Evolutionary conservation across 75 land plant species (phyloP), one percentile per base, ranked within the genome.

Genomic region (Pinus tabuliformis): DNA sequence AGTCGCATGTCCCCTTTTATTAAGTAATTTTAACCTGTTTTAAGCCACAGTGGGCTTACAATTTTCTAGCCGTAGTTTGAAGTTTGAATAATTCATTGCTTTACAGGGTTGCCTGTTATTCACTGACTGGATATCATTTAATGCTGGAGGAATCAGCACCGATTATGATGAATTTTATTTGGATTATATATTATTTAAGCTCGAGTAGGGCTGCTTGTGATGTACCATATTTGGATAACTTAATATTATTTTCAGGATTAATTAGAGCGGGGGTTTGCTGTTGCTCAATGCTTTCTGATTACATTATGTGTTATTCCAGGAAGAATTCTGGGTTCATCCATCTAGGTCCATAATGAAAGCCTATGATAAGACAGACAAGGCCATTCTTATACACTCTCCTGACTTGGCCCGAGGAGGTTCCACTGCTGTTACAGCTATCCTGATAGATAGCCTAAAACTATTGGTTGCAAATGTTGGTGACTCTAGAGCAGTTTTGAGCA

Each of bases 381-480:
- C 70, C 45, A 65, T 65, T 65, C 70, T 65, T 65, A 36, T 36
- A 65, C 70, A 65, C 42, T 14, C 39, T 14, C 70, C 39, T 17
- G 70, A 65, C 70, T 65, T 65, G 33, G 70, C 42, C 36, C 39
- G 70, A 36, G 70, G 89, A 33, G 98, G 98, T 3, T 95, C 98
- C 16, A 95, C 98, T 76, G 98, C 93, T 65, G 93, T 93, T 36
- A 95, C 93, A 68, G 93, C 93, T 17, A 89, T 95, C 75, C 73
- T 93, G 36, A 78, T 95, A n/a, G 83, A 95, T 82, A 89, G 91
- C 11, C 76, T 56, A 36, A 87, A 83, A 59, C 79, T 95, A 37
- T 82, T 89, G 78, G 78, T 92, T 11, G 92, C 92, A n/a, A 94
- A 94, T 77, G 91, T 94, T 63, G 98, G 98, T 57, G 98, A 95